Base-by-base conservation (phyloP, 352 stramenopile species). In the Globisporangium echinulatum region DNA sequence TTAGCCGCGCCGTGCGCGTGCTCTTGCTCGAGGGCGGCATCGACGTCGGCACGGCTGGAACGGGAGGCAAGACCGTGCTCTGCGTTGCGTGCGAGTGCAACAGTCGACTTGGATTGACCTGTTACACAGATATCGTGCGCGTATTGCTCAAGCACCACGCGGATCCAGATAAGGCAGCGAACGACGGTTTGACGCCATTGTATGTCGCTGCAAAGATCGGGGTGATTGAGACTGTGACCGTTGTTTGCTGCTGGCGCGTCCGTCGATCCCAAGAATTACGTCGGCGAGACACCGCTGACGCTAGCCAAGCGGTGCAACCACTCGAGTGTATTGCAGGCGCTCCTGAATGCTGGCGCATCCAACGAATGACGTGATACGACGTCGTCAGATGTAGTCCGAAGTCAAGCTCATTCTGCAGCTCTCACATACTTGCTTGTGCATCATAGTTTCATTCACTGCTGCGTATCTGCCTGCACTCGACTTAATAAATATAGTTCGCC, bases 131-230 rank as follows among this genome's bases (percentile, higher is more conserved):
- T 19, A 0, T 19, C 43, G 43, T n/a, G 43, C 8, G 8, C 43
- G 4, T 48, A 4, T 48, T 48, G 43, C 43, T 48, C 8, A 14
- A 48, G 43, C 14, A n/a, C 43, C 9, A n/a, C 43, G 43, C 43
- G 5, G 43, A 48, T n/a, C 15, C 43, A 4, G 15, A 48, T 3
- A 48, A 17, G 19, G 2, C 8, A 56, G 46, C 8, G 43, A 57
- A 38, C 47, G 7, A 10, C 14, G 44, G 55, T 5, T 17, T 54
- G 9, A 61, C 55, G 1, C 33, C 55, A 42, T 46, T 61, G 17
- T 37, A 61, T 49, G 55, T 46, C 4, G 46, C 55, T 40, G 46
- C 46, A 5, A 17, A 61, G n/a, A 37, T 48, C 38, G 55, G 55
- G 7, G 42, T 48, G 15, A 37, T 49, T 13, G 37, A 49, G 10